Percentiles rank a stretch among this genome's conserved stretches.
Evolutionary conservation across 192 early-diverging fungal genomes (phyloP).

Genomic region (Entrophospora sp.): DNA sequence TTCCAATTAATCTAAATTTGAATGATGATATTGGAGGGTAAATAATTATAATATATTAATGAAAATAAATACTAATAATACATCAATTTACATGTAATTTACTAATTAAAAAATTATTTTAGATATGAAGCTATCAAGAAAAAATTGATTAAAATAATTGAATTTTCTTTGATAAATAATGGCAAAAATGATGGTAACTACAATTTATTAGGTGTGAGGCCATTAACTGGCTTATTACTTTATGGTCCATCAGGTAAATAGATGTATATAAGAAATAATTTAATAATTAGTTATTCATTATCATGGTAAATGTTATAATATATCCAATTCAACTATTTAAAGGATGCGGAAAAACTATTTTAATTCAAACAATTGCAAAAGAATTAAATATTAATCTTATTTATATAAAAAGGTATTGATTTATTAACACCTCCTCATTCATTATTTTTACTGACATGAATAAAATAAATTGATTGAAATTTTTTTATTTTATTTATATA

Average conservation of each 20-base stretch:
- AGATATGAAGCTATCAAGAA: slow-evolving; percentile 55
- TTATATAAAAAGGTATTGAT: slow-evolving; percentile 73
- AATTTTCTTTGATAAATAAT: slow-evolving; percentile 46
- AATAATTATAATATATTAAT: not conserved
- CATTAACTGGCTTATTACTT: slow-evolving; percentile 77
- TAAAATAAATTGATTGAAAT: slow-evolving; percentile 59
- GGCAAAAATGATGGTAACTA: slow-evolving; percentile 33
- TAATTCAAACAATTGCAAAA: slow-evolving; percentile 72
- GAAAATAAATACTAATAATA: not conserved
- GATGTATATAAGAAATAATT: too few relatives aligned
- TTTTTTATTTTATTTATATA: slow-evolving; percentile 81
- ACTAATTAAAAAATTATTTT: too few relatives aligned
- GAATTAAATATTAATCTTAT: slow-evolving; percentile 79
- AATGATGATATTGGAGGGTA: slow-evolving; percentile 60
- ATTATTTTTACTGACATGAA: slow-evolving; percentile 65
- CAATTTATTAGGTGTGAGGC: slow-evolving; percentile 54
- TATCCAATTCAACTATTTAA: not conserved
- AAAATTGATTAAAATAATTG: slow-evolving; percentile 48
- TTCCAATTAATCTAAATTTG: slow-evolving; percentile 45
- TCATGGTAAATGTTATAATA: not conserved
- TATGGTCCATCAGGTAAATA: slow-evolving; percentile 77
- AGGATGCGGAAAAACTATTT: slow-evolving; percentile 87
- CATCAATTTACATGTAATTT: too few relatives aligned
- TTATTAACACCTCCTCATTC: too few relatives aligned
- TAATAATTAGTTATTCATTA: not conserved